These are phyloP conservation scores for Lichtheimia corymbifera DNA, from an alignment of 371 early-diverging fungal species.

Conservation along the genomic window DNA sequence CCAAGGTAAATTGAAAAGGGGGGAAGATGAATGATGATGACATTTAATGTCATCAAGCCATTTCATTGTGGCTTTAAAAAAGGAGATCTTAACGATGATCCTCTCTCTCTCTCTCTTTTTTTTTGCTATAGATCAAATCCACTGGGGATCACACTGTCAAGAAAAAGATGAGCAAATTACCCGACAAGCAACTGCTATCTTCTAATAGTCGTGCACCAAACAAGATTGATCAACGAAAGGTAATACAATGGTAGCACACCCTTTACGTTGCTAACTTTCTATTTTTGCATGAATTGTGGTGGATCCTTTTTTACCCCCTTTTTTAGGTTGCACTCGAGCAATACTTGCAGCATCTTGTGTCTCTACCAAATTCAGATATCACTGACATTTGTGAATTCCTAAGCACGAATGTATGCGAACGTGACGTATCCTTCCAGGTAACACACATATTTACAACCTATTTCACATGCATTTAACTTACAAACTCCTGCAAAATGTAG, in stretches of 20 bases:
- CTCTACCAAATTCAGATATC: constrained; percentile 59
- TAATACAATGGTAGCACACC: constrained; percentile 8
- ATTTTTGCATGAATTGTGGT: constrained; percentile 3
- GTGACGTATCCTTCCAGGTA: constrained; percentile 23
- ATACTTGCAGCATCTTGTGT: constrained; percentile 71
- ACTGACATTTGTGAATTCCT: constrained; percentile 76
- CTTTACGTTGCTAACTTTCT: neutral
- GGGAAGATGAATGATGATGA: neutral
- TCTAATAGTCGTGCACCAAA: constrained; percentile 66
- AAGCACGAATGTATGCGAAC: constrained; percentile 65
- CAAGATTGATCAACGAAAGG: constrained; percentile 75
- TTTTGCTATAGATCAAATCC: constrained; percentile 43
- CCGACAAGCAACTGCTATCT: constrained; percentile 80
- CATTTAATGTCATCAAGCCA: too few relatives aligned
- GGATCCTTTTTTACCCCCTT: neutral
- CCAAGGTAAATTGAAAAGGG: constrained; percentile 52
- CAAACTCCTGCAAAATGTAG: neutral
- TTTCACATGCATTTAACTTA: too few relatives aligned
- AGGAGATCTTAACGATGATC: neutral
- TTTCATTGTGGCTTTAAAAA: too few relatives aligned
- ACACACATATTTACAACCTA: too few relatives aligned
- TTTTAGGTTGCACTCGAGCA: constrained; percentile 68
- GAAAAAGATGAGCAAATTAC: constrained; percentile 69
- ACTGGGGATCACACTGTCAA: constrained; percentile 17
- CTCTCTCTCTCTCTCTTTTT: too few relatives aligned